Evolutionary conservation across 2,329 filamentous ascomycete species (phyloP).

Genomic region (Xylaria sp.): DNA sequence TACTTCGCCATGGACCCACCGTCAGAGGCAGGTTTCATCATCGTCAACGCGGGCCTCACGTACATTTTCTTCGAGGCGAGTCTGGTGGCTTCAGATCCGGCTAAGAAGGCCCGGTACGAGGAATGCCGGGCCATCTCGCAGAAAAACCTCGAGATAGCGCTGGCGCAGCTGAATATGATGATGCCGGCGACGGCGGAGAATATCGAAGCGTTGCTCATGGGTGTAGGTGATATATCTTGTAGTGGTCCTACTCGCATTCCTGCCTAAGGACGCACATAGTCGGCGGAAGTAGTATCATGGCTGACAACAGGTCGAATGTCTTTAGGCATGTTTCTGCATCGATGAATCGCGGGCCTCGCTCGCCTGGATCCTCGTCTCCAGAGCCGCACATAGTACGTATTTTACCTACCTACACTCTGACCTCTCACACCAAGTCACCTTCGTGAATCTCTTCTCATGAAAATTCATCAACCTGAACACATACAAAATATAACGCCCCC

Average conservation of each 20-base stretch:
- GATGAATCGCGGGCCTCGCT: conserved; percentile 49
- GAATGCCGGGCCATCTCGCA: conserved; percentile 47
- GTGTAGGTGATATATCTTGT: too few relatives aligned
- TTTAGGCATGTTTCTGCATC: conserved; percentile 44
- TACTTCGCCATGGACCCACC: conserved; percentile 65
- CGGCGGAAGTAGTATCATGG: background rate
- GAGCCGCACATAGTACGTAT: conserved; percentile 47
- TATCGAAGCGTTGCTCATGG: conserved; percentile 60
- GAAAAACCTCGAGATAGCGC: conserved; percentile 48
- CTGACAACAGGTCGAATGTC: background rate
- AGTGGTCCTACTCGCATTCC: too few relatives aligned
- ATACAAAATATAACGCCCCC: background rate
- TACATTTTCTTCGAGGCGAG: conserved; percentile 51
- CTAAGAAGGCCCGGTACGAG: conserved; percentile 44
- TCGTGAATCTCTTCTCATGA: too few relatives aligned
- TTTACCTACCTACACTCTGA: background rate
- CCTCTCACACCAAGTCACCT: too few relatives aligned
- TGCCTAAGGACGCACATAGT: too few relatives aligned
- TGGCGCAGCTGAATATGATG: conserved; percentile 56
- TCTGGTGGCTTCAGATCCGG: conserved; percentile 39
- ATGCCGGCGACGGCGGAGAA: conserved; percentile 60
- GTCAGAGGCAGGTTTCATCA: conserved; percentile 61
- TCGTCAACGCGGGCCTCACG: conserved; percentile 48
- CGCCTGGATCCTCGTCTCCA: conserved; percentile 48
- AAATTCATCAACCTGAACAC: background rate